Evolutionary conservation across 345 rosid species (phyloP).

Genomic region (Lenwebbia sp.): DNA sequence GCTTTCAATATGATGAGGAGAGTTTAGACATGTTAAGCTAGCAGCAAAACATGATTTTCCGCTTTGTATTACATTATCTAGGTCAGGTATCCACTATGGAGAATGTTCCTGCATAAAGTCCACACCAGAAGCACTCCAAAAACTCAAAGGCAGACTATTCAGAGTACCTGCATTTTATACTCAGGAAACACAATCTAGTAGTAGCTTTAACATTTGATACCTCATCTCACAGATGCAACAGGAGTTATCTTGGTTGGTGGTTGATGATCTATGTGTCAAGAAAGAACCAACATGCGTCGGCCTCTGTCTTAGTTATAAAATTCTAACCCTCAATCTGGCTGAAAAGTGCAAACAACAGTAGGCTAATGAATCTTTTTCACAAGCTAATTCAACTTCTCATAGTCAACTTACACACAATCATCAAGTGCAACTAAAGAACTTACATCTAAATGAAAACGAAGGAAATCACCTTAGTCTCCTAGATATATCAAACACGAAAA

Average conservation of each 20-base stretch:
- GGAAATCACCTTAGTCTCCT: not conserved
- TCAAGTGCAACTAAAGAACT: not conserved
- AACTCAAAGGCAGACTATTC: not conserved
- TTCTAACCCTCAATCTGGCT: not conserved
- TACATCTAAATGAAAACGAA: not conserved
- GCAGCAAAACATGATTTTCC: not conserved
- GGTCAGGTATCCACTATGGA: not conserved
- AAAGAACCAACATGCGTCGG: not conserved
- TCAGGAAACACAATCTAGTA: not conserved
- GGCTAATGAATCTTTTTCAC: not conserved
- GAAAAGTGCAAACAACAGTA: not conserved
- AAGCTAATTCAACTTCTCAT: not conserved
- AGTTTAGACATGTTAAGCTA: not conserved
- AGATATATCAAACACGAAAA: not conserved
- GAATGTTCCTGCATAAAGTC: not conserved
- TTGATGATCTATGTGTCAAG: not conserved
- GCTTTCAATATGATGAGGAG: not conserved
- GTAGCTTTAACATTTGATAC: not conserved
- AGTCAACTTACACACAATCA: not conserved
- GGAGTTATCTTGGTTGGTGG: not conserved
- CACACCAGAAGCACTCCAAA: not conserved
- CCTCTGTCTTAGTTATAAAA: not conserved
- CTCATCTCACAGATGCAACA: conserved; percentile 2
- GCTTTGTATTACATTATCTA: not conserved
- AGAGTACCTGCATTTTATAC: not conserved